Base-by-base conservation (phyloP, 23 red algal species). In the Rhodosorus marinus region DNA sequence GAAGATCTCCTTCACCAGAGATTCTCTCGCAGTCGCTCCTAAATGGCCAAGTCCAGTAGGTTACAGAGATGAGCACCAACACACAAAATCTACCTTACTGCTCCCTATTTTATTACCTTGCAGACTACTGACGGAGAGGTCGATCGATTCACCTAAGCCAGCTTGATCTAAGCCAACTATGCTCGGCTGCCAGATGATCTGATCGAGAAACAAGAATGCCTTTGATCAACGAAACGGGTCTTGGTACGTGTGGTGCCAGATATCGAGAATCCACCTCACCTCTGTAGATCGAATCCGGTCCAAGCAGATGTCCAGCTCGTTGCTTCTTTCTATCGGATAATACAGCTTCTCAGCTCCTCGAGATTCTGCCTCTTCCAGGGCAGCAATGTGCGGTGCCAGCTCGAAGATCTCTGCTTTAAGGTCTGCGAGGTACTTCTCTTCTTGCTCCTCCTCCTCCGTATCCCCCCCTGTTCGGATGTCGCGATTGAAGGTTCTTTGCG, bases 91-190 rank as follows among this genome's bases (percentile, higher is more conserved):
- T n/a, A n/a, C n/a, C n/a, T n/a, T n/a, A n/a, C n/a, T n/a, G n/a
- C n/a, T n/a, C n/a, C n/a, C n/a, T n/a, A n/a, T n/a, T n/a, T n/a
- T n/a, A n/a, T n/a, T n/a, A n/a, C n/a, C n/a, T n/a, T 11, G 38
- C 38, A 43, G 17, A 43, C 21, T 20, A 4, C 14, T 31, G 31
- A 62, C 11, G 14, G 34, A 20, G 33, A 84, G 25, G 5, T 49
- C 35, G 50, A 72, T n/a, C 8, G 67, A 68, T 29, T 84, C 79
- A 6, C 59, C 43, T n/a, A 84, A 21, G 6, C 79, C 79, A 33
- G 60, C 69, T 25, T 84, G 79, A 31, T 84, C 79, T 11, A 84
- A 23, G 9, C 79, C 79, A 17, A 62, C 40, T 33, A 84, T 47
- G 2, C 63, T 71, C 20, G 79, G 79, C 23, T 72, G 79, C 55